Percentiles rank a stretch among this genome's conserved stretches.
phyloP scores from a whole-genome alignment of 169 alveolate genomes.

The Amoebophrya sp. region DNA sequence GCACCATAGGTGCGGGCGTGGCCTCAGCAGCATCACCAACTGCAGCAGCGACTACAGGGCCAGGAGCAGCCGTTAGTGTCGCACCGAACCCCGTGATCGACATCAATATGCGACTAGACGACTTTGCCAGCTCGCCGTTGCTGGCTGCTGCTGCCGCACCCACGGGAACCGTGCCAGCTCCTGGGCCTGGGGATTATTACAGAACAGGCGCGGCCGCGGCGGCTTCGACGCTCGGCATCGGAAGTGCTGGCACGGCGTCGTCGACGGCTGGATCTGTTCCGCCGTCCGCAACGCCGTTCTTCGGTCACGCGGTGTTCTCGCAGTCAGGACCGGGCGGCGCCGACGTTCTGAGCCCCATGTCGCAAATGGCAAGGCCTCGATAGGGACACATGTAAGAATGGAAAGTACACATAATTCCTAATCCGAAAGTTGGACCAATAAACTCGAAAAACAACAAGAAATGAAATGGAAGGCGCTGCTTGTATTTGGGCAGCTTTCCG shows the following conservation, averaged over 20 bases:
- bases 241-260: no score
- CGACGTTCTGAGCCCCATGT: neutral
- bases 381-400: no score
- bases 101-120: no score
- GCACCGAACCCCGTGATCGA: no score
- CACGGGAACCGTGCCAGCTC: neutral
- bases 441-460: neutral
- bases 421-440: neutral
- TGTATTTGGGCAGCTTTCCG: neutral
- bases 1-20: no score
- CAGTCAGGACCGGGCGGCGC: neutral
- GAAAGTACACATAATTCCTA: no score
- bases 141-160: neutral
- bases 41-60: neutral
- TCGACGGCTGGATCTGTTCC: no score
- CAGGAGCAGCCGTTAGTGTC: neutral
- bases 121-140: neutral
- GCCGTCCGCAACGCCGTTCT: neutral
- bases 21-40: neutral
- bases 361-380: neutral
- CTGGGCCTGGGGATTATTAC: neutral
- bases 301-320: neutral
- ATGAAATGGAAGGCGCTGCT: neutral
- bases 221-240: no score
- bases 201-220: neutral